phyloP scores from a whole-genome alignment of 148 eudicot species.

The Silene latifolia region DNA sequence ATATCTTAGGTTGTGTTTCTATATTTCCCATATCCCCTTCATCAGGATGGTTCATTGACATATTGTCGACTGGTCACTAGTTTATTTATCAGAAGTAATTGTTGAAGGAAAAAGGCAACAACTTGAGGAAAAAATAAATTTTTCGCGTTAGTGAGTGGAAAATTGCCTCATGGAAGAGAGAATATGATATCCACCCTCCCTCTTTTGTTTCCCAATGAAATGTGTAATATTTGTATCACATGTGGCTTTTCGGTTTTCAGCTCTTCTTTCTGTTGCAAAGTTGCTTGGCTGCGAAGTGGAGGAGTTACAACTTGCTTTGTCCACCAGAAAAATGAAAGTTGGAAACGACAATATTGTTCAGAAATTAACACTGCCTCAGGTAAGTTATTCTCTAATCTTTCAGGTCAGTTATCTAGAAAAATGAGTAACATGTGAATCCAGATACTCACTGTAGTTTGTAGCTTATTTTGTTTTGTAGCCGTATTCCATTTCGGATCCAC shows the following conservation, averaged over 20 bases:
- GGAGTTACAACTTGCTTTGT: conserved; percentile 62
- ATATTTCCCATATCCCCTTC: not conserved
- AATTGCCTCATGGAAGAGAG: too few species aligned
- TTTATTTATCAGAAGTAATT: not conserved
- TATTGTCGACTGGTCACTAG: not conserved
- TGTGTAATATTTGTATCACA: conserved; percentile 3
- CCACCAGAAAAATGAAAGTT: conserved; percentile 81
- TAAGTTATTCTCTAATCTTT: conserved; percentile 20
- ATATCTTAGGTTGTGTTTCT: not conserved
- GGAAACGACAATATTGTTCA: conserved; percentile 69
- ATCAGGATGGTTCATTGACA: not conserved
- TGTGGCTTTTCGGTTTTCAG: conserved; percentile 40
- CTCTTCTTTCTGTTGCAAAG: conserved; percentile 65
- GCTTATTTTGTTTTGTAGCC: too few species aligned
- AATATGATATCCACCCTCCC: not conserved
- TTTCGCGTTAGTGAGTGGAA: not conserved
- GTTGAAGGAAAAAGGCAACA: not conserved
- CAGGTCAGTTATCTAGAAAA: not conserved
- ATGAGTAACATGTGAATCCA: too few species aligned
- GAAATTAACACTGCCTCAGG: conserved; percentile 78
- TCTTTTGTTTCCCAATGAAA: conserved; percentile 2
- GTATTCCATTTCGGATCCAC: too few species aligned
- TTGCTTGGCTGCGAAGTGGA: conserved; percentile 63
- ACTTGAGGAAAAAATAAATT: too few species aligned
- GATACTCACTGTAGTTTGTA: too few species aligned